Evolutionary conservation across 1,139 yeast genomes (phyloP).

Genomic region (Petasospora rhodanensis): DNA sequence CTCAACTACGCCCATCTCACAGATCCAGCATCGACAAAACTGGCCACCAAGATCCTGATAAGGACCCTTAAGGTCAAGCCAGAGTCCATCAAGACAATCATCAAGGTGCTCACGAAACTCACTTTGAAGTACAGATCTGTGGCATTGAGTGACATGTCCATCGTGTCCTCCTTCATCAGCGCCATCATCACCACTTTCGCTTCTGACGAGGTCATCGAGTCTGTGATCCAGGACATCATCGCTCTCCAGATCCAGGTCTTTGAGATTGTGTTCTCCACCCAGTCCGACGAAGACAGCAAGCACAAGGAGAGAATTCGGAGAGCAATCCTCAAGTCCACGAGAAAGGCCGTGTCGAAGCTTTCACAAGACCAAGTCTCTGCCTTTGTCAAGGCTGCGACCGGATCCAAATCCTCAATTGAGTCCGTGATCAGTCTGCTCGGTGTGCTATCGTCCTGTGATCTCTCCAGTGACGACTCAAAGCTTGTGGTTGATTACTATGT

Average conservation of each 20-base stretch:
- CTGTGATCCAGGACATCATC: conserved; percentile 24
- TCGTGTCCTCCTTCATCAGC: conserved; percentile 55
- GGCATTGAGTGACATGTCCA: conserved; percentile 52
- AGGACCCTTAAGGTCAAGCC: conserved; percentile 32
- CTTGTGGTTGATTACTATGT: conserved; percentile 31
- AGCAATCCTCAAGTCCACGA: conserved; percentile 14
- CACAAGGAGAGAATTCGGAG: conserved; percentile 48
- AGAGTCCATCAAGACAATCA: conserved; percentile 32
- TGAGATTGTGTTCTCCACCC: conserved; percentile 15
- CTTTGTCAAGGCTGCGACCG: conserved; percentile 10
- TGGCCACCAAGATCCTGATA: conserved; percentile 36
- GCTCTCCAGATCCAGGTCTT: conserved; percentile 22
- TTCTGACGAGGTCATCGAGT: conserved; percentile 5
- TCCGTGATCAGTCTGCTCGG: conserved; percentile 36
- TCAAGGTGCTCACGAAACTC: conserved; percentile 36
- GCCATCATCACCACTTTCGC: conserved; percentile 11
- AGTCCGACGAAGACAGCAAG: conserved; percentile 27
- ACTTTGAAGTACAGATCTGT: conserved; percentile 33
- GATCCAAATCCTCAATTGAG: conserved; percentile 26
- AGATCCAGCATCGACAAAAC: conserved; percentile 46
- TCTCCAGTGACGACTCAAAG: conserved; percentile 19
- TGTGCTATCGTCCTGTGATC: conserved; percentile 31
- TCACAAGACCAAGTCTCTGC: conserved; percentile 14
- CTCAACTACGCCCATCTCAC: conserved; percentile 47
- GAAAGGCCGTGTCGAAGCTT: conserved; percentile 6